phyloP scores from a whole-genome alignment of 192 early-diverging fungal species.

The Linderina pennispora region DNA sequence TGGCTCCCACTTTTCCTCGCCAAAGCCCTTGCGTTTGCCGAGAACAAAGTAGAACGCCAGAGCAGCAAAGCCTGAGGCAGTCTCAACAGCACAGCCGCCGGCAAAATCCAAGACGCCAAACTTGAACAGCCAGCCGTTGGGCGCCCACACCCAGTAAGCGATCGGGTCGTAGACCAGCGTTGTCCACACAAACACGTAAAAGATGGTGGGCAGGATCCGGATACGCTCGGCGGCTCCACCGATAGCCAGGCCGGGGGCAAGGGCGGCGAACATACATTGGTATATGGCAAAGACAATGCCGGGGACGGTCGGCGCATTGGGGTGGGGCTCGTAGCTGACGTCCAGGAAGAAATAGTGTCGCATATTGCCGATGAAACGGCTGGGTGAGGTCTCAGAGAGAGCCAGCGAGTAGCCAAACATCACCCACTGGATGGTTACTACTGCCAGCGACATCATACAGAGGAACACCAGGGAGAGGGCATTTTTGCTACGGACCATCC shows the following conservation, averaged over 20 bases:
- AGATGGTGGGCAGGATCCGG: constrained; percentile 55
- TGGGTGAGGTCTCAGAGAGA: constrained; percentile 58
- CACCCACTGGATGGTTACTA: constrained; percentile 72
- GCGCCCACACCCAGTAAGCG: constrained; percentile 79
- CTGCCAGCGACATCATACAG: constrained; percentile 61
- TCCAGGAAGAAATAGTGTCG: constrained; percentile 54
- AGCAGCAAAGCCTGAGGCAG: constrained; percentile 71
- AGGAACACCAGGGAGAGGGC: constrained; percentile 73
- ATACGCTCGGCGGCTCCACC: constrained; percentile 72
- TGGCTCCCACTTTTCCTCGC: constrained; percentile 57
- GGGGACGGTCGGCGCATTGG: constrained; percentile 57
- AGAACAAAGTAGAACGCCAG: constrained; percentile 79
- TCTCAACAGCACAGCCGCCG: constrained; percentile 82
- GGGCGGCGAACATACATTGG: constrained; percentile 76
- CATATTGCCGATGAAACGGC: constrained; percentile 65
- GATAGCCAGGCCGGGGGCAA: constrained; percentile 66
- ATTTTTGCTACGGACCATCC: constrained; percentile 70
- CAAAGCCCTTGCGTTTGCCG: constrained; percentile 66
- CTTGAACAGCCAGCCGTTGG: constrained; percentile 69
- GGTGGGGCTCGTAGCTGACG: constrained; percentile 50
- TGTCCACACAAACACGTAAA: constrained; percentile 64
- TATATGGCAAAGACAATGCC: constrained; percentile 59
- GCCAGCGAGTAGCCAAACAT: constrained; percentile 67
- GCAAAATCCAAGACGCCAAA: constrained; percentile 82
- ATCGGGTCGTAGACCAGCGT: constrained; percentile 67